Conservation (phyloP, 2,329 filamentous ascomycete genomes). For the Conoideocrella luteorostrata region DNA sequence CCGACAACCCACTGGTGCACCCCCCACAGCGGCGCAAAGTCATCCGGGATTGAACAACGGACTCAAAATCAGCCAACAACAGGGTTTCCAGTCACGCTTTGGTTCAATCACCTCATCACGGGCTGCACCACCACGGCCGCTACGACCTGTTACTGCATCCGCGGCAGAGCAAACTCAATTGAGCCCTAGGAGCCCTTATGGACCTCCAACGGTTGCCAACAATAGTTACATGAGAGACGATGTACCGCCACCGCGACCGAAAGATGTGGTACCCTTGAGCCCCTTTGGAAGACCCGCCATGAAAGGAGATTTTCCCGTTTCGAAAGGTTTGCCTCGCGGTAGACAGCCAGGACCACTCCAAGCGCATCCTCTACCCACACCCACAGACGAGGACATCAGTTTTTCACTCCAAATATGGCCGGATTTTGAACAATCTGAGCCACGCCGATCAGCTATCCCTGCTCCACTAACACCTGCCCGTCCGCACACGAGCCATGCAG, state of each 20-base stretch:
- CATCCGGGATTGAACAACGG: not conserved
- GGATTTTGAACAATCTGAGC: conserved; percentile 20
- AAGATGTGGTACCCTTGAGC: conserved; percentile 16
- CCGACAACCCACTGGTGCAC: not conserved
- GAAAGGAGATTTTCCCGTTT: conserved; percentile 27
- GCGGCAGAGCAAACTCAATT: conserved; percentile 12
- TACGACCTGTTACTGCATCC: conserved; percentile 16
- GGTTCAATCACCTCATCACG: conserved; percentile 15
- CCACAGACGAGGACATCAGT: not conserved
- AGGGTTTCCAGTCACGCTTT: conserved; percentile 19
- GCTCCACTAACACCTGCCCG: conserved; percentile 26
- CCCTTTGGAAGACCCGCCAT: conserved; percentile 21
- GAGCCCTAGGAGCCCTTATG: conserved; percentile 17
- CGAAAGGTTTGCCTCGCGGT: conserved; percentile 29
- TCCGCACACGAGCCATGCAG: conserved; percentile 2
- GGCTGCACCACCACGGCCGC: conserved; percentile 15
- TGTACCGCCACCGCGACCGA: conserved; percentile 7
- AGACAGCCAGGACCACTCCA: conserved; percentile 18
- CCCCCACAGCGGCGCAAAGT: conserved; percentile 5
- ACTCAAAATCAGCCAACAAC: not conserved
- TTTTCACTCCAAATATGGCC: conserved; percentile 7
- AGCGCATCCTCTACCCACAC: not conserved
- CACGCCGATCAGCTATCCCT: conserved; percentile 28
- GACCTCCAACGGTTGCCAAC: conserved; percentile 10
- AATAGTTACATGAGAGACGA: conserved; percentile 9